Evolutionary conservation across 2,329 filamentous ascomycete genomes (phyloP), one percentile per base, ranked within the genome.

Genomic region (Botryosphaeria dothidea): DNA sequence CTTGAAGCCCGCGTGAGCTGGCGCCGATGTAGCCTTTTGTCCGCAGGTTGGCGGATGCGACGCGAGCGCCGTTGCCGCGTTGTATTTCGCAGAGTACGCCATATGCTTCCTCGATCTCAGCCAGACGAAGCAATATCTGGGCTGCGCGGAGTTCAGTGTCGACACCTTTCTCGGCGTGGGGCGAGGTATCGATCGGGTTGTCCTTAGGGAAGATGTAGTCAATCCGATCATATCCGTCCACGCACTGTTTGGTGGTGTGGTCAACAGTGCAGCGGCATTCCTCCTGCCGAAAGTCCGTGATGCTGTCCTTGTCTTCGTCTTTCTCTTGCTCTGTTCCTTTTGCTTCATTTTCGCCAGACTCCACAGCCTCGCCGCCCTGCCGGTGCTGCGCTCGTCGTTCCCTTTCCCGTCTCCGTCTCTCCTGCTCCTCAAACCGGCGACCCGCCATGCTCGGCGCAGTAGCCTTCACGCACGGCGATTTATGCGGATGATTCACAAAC

Each of bases 51-150:
- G 79, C 73, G 11, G 77, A 74, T 3, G 80, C 79, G 8, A 90
- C 75, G 3, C 80, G 72, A 1, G 83, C 79, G 0, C 86, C 88
- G 17, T 82, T 72, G 1, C 87, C 87, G 15, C 77, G 74, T 57
- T 84, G 82, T 43, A 90, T 85, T 9, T 84, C 74, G n/a, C 77
- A 74, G 49, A 91, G 79, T 1, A 87, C 77, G 49, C 82, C 74
- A 69, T 85, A 88, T 1, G 84, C 86, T 73, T 90, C 87, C 67
- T 89, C 85, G 6, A 90, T 82, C 73, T 91, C 88, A 13, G 86
- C 84, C 61, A 88, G 80, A 1, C 87, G 82, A 69, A 90, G 79
- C 66, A 88, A 82, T 48, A 89, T 86, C 69, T 90, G 87, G 0
- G 86, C 86, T 43, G 79, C 78, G 11, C 88, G 83, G 4, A 90